phyloP scores from a whole-genome alignment of 495 filamentous ascomycete species.

The Antarctomyces pellizariae region DNA sequence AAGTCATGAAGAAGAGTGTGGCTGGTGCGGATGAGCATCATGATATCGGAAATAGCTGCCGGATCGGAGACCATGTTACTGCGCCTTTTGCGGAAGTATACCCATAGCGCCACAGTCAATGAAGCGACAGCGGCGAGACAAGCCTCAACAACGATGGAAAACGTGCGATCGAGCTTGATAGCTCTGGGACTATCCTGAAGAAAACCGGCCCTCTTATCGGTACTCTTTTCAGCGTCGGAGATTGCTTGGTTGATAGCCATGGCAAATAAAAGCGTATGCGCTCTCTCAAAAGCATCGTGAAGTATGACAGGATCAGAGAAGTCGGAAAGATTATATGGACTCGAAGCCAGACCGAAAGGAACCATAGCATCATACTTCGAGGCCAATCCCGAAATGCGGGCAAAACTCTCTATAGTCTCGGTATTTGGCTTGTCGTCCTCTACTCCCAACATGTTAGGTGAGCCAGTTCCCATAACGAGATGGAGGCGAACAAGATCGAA shows the following conservation, averaged over 20 bases:
- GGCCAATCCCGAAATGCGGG: constrained; percentile 5
- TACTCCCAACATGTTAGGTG: too few species aligned
- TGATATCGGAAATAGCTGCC: constrained; percentile 11
- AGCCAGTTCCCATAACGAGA: too few species aligned
- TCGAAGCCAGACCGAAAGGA: constrained; percentile 12
- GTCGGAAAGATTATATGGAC: constrained; percentile 7
- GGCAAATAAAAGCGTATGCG: constrained; percentile 18
- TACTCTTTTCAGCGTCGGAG: not conserved
- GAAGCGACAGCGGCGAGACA: constrained; percentile 14
- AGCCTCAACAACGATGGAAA: constrained; percentile 18
- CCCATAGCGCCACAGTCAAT: constrained; percentile 10
- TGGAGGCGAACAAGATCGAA: too few species aligned
- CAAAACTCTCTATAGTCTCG: constrained; percentile 4
- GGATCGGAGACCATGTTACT: constrained; percentile 9
- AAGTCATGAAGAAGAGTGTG: not conserved
- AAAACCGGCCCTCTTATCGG: not conserved
- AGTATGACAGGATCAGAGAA: constrained; percentile 12
- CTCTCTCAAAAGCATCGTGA: constrained; percentile 10
- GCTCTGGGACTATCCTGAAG: constrained; percentile 5
- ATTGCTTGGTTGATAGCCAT: constrained; percentile 13
- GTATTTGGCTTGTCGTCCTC: too few species aligned
- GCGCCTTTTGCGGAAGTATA: constrained; percentile 3
- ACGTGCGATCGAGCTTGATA: constrained; percentile 16
- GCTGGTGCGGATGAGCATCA: constrained; percentile 12
- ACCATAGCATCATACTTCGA: too few species aligned